These are phyloP conservation scores for Crithidia expoeki DNA, from an alignment of 208 protist genomes.

Conservation along the genomic window DNA sequence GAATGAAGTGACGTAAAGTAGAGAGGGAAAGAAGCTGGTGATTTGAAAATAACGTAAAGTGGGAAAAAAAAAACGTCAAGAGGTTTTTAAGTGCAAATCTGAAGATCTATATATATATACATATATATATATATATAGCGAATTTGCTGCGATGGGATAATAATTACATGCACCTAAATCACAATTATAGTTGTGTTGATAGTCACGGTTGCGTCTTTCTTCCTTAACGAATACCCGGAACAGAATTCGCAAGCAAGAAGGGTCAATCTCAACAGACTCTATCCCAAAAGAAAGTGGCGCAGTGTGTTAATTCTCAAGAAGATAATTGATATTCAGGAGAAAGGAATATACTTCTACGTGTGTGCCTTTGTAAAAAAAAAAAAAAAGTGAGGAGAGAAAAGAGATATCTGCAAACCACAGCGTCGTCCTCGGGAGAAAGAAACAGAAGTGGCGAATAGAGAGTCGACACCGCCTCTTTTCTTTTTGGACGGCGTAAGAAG, in stretches of 20 bases:
- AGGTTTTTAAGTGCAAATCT: not conserved
- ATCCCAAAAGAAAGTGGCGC: not conserved
- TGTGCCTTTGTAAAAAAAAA: too few species aligned
- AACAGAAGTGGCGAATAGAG: too few species aligned
- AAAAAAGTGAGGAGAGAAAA: too few species aligned
- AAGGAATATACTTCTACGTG: too few species aligned
- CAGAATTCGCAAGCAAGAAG: not conserved
- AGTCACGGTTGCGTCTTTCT: not conserved
- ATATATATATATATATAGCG: conserved; percentile 10
- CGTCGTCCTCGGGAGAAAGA: too few species aligned
- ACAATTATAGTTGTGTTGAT: not conserved
- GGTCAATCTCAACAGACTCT: not conserved
- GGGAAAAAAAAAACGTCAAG: not conserved
- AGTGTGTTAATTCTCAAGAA: too few species aligned
- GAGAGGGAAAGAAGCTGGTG: not conserved
- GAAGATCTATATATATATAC: conserved; percentile 1
- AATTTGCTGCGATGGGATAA: too few species aligned
- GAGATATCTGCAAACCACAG: too few species aligned
- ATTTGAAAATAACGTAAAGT: not conserved
- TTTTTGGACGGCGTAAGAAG: too few species aligned
- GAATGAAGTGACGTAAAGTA: not conserved
- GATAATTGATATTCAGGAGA: too few species aligned
- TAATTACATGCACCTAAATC: not conserved
- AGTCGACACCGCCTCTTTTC: too few species aligned
- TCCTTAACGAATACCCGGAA: not conserved